Percentiles rank a stretch among this genome's conserved stretches.
phyloP scores from a whole-genome alignment of 371 early-diverging fungal genomes.

The Mortierella sp. region DNA sequence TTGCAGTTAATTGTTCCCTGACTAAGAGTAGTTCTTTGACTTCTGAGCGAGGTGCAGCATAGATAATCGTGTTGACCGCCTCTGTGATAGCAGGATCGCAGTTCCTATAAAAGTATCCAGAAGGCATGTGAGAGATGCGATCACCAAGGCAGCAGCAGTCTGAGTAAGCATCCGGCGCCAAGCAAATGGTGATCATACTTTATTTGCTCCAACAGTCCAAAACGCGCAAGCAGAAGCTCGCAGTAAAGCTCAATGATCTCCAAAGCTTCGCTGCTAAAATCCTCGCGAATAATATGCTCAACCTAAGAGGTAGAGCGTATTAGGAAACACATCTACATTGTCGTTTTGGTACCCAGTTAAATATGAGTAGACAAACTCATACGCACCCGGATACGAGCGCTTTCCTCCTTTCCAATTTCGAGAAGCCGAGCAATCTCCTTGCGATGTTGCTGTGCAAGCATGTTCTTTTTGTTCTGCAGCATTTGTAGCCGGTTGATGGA shows the following conservation, averaged over 20 bases:
- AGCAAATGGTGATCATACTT: conserved; percentile 62
- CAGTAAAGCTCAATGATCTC: conserved; percentile 93
- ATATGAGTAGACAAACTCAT: not conserved
- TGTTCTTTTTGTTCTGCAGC: conserved; percentile 88
- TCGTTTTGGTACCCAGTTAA: too few species aligned
- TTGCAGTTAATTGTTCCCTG: conserved; percentile 83
- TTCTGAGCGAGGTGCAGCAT: conserved; percentile 88
- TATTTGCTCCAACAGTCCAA: conserved; percentile 86
- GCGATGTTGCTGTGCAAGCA: conserved; percentile 77
- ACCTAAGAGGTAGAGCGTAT: conserved; percentile 54
- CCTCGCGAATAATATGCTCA: conserved; percentile 94
- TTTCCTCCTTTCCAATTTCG: conserved; percentile 85
- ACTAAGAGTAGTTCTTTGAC: conserved; percentile 85
- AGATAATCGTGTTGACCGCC: conserved; percentile 90
- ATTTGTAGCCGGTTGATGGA: conserved; percentile 87
- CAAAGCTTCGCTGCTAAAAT: conserved; percentile 88
- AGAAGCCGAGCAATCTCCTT: conserved; percentile 87
- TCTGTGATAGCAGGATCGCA: conserved; percentile 87
- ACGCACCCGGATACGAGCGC: conserved; percentile 87
- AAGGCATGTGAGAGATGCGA: not conserved
- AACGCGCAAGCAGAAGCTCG: conserved; percentile 88
- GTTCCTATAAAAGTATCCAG: conserved; percentile 55
- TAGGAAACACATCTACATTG: not conserved
- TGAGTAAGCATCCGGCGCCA: too few species aligned
- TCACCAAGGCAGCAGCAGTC: too few species aligned